Base-by-base conservation (phyloP, 2,329 filamentous ascomycete species). In the Cladosporium austrohemisphaericum region DNA sequence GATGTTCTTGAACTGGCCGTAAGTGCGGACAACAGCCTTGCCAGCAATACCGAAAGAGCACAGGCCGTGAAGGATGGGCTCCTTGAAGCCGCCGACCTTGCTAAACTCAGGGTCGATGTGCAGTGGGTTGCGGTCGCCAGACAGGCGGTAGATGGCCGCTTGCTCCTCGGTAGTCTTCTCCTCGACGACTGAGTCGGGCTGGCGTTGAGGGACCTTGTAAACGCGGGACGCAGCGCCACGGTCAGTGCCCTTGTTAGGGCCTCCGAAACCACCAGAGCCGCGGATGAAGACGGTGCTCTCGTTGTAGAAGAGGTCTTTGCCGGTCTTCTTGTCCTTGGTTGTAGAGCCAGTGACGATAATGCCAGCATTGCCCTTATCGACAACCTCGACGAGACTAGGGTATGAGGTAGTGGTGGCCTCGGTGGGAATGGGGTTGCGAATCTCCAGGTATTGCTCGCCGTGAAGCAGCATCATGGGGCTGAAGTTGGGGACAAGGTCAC, bases 381-480 rank as follows among this genome's bases (percentile, higher is more conserved):
- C 81, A 8, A 97, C 92, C 69, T 98, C 93, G 54, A 98, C 81
- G 51, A 98, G 84, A 68, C 84, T 84, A 52, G 83, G 86, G 64
- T 83, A 81, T 50, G 86, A 88, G 60, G 87, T 70, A 41, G 95
- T 84, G 50, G 82, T 84, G 43, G 80, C 90, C 49, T 84, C 79
- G 25, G 91, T 96, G 28, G 92, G 92, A 61, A 97, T 86, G 32
- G 93, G 93, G 70, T 92, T 89, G 66, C 85, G 83, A 64, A 98
- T 80, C 73, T 98, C 93, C 56, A 98, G 88, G 74, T 91, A 98
- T 71, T 98, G 93, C 77, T 98, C 93, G 66, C 93, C 93, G 74
- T 98, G 93, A 19, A 98, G 85, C 43, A 98, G 83, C 90, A 96
- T 96, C 89, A 95, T 96, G 54, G 91, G 92, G 29, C 83, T 89